These are phyloP conservation scores for Phlyctochytrium arcticum DNA, from an alignment of 192 early-diverging fungal genomes.

Conservation along the genomic window DNA sequence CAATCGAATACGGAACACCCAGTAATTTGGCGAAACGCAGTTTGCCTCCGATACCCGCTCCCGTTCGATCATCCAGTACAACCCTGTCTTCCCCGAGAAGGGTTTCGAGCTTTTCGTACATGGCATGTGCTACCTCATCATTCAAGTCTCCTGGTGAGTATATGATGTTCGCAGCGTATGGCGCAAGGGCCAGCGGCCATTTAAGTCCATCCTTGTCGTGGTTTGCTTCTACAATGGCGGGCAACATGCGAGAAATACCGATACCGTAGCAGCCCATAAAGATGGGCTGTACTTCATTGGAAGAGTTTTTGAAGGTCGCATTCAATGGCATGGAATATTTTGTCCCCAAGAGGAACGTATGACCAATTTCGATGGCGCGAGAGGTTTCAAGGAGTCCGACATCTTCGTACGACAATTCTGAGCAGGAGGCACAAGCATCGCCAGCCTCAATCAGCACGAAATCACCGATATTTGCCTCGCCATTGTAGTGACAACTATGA, in stretches of 20 bases:
- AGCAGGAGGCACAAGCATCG: constrained; percentile 28
- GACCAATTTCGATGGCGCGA: constrained; percentile 77
- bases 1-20: constrained; percentile 74
- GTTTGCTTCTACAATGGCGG: constrained; percentile 72
- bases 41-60: constrained; percentile 68
- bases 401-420: constrained; percentile 37
- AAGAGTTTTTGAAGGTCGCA: constrained; percentile 48
- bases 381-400: constrained; percentile 22
- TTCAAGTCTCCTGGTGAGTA: constrained; percentile 6
- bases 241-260: constrained; percentile 77
- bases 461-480: constrained; percentile 7
- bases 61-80: constrained; percentile 67
- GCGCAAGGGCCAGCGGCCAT: constrained; percentile 80
- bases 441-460: constrained; percentile 16
- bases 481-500: background rate
- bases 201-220: constrained; percentile 64
- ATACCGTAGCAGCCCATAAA: constrained; percentile 93
- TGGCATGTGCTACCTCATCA: constrained; percentile 1
- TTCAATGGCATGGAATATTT: constrained; percentile 75
- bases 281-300: constrained; percentile 39
- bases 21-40: constrained; percentile 78
- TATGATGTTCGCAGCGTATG: constrained; percentile 48
- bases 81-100: constrained; percentile 40
- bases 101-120: background rate
- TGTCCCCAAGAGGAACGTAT: constrained; percentile 87